Conservation (phyloP, 345 rosid species). For the Eucalyptus decipiens region DNA sequence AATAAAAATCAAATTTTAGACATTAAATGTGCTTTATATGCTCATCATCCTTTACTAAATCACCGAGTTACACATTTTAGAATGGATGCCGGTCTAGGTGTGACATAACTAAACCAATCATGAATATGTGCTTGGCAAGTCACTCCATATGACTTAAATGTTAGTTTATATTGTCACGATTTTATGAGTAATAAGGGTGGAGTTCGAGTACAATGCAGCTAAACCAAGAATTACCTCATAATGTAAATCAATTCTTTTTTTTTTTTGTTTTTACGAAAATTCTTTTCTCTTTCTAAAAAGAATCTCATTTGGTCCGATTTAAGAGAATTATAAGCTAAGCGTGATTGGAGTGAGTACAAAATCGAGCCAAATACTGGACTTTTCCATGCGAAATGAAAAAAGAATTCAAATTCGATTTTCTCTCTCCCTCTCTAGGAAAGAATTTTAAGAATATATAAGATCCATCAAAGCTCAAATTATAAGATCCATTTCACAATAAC, state of each 20-base stretch:
- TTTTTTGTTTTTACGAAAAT: too few relatives aligned
- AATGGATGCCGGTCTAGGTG: too few relatives aligned
- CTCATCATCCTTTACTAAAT: too few relatives aligned
- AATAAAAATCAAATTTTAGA: too few relatives aligned
- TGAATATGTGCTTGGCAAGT: too few relatives aligned
- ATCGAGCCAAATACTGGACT: not conserved
- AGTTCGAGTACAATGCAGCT: rapidly evolving
- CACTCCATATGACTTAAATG: too few relatives aligned
- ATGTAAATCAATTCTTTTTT: not conserved
- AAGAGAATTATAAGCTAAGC: not conserved
- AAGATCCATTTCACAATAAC: not conserved
- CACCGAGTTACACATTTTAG: too few relatives aligned
- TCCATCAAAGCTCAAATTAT: not conserved
- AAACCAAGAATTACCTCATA: not conserved
- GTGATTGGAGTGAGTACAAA: not conserved
- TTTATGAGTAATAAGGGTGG: rapidly evolving
- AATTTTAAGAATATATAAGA: not conserved
- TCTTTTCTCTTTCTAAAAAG: not conserved
- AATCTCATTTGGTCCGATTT: not conserved
- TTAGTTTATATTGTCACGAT: not conserved
- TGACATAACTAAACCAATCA: too few relatives aligned
- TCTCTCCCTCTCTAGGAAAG: not conserved
- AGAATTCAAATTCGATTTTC: not conserved
- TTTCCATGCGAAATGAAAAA: rapidly evolving
- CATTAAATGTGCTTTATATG: too few relatives aligned